A percentile compares a stretch with the other conserved stretches of the same genome.
These are phyloP conservation scores for Colletotrichum eleusines DNA, from an alignment of 2,329 filamentous ascomycete species.

Conservation along the genomic window DNA sequence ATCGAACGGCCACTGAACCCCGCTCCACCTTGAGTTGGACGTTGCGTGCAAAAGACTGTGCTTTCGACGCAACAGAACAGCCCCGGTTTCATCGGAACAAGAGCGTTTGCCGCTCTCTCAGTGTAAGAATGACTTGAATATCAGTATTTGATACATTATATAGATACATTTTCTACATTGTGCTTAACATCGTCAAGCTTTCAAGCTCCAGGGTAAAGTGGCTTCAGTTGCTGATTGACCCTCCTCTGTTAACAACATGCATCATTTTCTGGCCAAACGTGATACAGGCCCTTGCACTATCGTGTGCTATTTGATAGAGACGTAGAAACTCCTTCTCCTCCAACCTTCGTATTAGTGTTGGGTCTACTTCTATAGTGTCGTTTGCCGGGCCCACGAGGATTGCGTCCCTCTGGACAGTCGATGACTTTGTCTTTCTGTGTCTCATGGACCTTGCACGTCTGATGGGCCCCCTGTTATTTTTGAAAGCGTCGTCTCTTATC, in stretches of 20 bases:
- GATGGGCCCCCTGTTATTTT: background rate
- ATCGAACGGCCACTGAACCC: background rate
- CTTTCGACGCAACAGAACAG: background rate
- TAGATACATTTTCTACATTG: background rate
- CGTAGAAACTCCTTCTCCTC: conserved; percentile 3
- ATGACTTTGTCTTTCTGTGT: background rate
- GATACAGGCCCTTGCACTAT: conserved; percentile 24
- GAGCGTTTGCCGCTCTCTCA: background rate
- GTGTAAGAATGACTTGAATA: background rate
- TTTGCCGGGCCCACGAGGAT: background rate
- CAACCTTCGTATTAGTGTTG: background rate
- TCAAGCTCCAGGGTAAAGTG: background rate
- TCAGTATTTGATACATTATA: too few relatives aligned
- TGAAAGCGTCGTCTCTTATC: background rate
- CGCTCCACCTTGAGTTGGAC: background rate
- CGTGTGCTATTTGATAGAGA: background rate
- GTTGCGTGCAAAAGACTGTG: background rate
- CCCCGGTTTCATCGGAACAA: background rate
- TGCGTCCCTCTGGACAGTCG: background rate
- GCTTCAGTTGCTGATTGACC: conserved; percentile 12
- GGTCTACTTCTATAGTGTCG: background rate
- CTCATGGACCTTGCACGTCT: background rate
- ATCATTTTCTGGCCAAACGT: conserved; percentile 16
- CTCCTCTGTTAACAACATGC: background rate
- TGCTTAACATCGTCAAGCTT: background rate